Base-by-base conservation (phyloP, 2,329 filamentous ascomycete genomes). In the Aspergillus aculeatinus region DNA sequence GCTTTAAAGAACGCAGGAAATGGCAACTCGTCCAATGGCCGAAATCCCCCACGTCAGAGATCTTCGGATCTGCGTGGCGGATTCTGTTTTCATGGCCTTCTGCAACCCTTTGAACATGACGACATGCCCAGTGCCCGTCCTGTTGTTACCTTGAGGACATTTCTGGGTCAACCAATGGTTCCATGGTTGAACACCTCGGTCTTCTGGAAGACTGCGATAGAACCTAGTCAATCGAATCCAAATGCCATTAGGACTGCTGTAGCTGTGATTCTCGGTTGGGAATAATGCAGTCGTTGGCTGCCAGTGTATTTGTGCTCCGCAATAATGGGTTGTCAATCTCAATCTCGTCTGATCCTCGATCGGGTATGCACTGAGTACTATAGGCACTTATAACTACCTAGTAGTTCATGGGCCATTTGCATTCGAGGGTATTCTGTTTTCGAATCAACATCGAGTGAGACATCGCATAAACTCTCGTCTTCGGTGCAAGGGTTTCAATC, bases 41-140 rank as follows among this genome's bases (percentile, higher is more conserved):
- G 21, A 19, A 39, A 31, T 52, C 54, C 66, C 67, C 66, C 67
- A 68, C 68, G 66, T 68, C 66, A 68, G 62, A 52, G 68, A 70
- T 70, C 68, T 65, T 67, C 68, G 50, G 64, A 70, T 70, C 67
- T 58, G 63, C 66, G 59, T 60, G 55, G 60, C 56, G 56, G 48
- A 19, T 55, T 61, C 48, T 29, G 48, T 35, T 48, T 55, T 55
- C 42, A 55, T 55, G 53, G 42, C 42, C 44, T 11, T 58, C 42
- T 55, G 57, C 42, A 55, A 57, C 53, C 52, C 56, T 55, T 39
- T 48, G 48, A 52, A 23, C 48, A 55, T 63, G 62, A 63, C 62
- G 62, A 59, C 59, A 63, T 62, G 42, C 10, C 48, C 25, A 6
- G 16, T 50, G 48, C 23, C 48, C 52, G 51, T 35, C 47, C 51